These are phyloP conservation scores for Capsella rubella DNA, from an alignment of 441 rosid genomes.

Conservation along the genomic window DNA sequence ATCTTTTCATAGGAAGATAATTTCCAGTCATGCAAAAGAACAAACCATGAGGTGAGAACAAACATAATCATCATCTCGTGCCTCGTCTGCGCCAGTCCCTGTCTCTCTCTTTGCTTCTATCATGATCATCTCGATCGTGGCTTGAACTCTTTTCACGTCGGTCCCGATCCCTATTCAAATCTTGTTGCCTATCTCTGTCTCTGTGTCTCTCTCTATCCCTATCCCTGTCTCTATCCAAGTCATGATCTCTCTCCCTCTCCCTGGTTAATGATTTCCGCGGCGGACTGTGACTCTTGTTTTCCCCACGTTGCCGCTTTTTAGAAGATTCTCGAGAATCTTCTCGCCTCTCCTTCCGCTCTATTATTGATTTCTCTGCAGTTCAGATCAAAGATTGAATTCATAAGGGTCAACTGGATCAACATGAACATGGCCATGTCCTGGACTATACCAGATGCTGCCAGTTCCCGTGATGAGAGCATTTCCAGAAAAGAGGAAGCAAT, in stretches of 20 bases:
- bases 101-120: conserved; percentile 74
- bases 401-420: conserved; percentile 6
- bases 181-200: conserved; percentile 60
- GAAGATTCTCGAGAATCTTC: conserved; percentile 71
- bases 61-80: conserved; percentile 17
- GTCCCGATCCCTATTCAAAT: conserved; percentile 58
- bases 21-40: conserved; percentile 23
- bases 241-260: conserved; percentile 67
- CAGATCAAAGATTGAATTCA: not conserved
- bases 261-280: conserved; percentile 66
- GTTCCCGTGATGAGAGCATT: not conserved
- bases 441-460: not conserved
- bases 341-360: conserved; percentile 70
- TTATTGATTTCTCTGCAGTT: conserved; percentile 67
- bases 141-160: conserved; percentile 86
- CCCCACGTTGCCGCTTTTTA: conserved; percentile 71
- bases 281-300: conserved; percentile 77
- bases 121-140: conserved; percentile 85
- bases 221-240: conserved; percentile 45
- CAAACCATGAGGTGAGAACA: conserved; percentile 38
- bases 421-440: conserved; percentile 8
- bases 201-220: conserved; percentile 45
- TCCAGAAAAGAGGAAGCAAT: not conserved
- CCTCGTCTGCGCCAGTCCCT: conserved; percentile 60
- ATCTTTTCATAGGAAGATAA: not conserved